A percentile compares a stretch with the other conserved stretches of the same genome.
These are phyloP conservation scores for Penicillium sclerotigenum DNA, from an alignment of 2,329 filamentous ascomycete species.

Conservation along the genomic window DNA sequence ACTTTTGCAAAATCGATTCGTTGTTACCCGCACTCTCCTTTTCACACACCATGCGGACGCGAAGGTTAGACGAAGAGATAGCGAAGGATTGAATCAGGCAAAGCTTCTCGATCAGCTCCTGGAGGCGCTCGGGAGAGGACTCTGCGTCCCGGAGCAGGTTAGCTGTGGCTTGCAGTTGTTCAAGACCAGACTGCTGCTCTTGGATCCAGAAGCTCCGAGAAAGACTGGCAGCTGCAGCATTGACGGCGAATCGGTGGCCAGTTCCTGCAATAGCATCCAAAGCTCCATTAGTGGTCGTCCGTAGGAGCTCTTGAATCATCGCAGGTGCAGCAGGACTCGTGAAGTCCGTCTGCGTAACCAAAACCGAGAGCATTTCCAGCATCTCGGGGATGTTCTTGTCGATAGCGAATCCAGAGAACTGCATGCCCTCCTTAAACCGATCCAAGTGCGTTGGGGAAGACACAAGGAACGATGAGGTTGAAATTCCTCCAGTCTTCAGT, in stretches of 20 bases:
- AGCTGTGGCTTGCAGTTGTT: constrained; percentile 81
- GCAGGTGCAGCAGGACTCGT: constrained; percentile 75
- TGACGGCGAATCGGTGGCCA: constrained; percentile 81
- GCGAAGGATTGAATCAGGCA: constrained; percentile 80
- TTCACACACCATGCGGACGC: constrained; percentile 83
- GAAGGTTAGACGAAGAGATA: constrained; percentile 65
- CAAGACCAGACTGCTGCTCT: constrained; percentile 86
- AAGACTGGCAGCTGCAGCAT: constrained; percentile 76
- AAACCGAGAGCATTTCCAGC: constrained; percentile 76
- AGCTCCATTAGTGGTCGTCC: constrained; percentile 81
- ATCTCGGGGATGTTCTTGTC: constrained; percentile 88
- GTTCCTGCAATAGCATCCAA: constrained; percentile 88
- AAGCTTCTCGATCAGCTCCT: constrained; percentile 75
- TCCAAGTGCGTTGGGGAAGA: constrained; percentile 71
- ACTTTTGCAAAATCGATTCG: constrained; percentile 65
- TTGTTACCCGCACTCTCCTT: constrained; percentile 68
- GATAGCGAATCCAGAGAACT: constrained; percentile 80
- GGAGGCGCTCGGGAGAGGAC: constrained; percentile 64
- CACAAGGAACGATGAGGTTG: constrained; percentile 77
- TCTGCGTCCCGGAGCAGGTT: constrained; percentile 67
- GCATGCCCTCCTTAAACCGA: constrained; percentile 73
- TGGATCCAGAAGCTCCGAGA: constrained; percentile 67
- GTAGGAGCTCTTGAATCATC: constrained; percentile 81
- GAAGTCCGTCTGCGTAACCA: constrained; percentile 87
- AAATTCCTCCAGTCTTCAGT: constrained; percentile 88